Evolutionary conservation across 371 early-diverging fungal genomes (phyloP).

Genomic region (Rhizopus arrhizus): DNA sequence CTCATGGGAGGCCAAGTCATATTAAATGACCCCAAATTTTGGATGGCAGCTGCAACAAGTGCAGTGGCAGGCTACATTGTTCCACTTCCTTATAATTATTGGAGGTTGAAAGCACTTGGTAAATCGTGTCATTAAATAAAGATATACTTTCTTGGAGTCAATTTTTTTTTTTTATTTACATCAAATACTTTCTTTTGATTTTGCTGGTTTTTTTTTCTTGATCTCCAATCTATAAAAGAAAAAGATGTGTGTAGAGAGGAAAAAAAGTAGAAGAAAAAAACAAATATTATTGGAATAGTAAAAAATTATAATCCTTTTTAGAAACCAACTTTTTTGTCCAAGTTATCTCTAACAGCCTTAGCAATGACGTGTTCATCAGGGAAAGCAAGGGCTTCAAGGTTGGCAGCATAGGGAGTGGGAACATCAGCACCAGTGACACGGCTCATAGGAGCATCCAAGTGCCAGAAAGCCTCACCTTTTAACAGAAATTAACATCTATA

Average conservation of each 20-base stretch:
- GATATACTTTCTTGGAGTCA: not conserved
- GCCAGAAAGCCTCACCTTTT: constrained; percentile 87
- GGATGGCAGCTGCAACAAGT: constrained; percentile 49
- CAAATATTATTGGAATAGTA: too few relatives aligned
- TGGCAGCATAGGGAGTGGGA: constrained; percentile 98
- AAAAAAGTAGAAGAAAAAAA: too few relatives aligned
- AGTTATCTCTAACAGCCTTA: constrained; percentile 68
- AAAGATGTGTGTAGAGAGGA: too few relatives aligned
- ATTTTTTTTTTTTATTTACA: too few relatives aligned
- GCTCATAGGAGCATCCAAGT: constrained; percentile 94
- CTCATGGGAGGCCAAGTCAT: constrained; percentile 56
- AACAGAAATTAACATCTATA: not conserved
- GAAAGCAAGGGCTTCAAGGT: constrained; percentile 91
- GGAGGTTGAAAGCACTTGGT: constrained; percentile 55
- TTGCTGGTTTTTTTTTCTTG: too few relatives aligned
- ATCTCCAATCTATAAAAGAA: too few relatives aligned
- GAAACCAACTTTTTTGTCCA: constrained; percentile 55
- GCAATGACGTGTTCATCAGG: constrained; percentile 89
- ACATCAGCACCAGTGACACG: constrained; percentile 98
- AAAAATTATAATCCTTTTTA: constrained; percentile 7
- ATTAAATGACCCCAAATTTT: constrained; percentile 50
- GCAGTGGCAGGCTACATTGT: constrained; percentile 53
- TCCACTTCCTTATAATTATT: constrained; percentile 60
- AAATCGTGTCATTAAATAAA: constrained; percentile 45
- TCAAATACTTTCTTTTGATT: too few relatives aligned